Evolutionary conservation across 495 filamentous ascomycete genomes (phyloP), one percentile per base, ranked within the genome.

Genomic region (Podospora pseudocomata): DNA sequence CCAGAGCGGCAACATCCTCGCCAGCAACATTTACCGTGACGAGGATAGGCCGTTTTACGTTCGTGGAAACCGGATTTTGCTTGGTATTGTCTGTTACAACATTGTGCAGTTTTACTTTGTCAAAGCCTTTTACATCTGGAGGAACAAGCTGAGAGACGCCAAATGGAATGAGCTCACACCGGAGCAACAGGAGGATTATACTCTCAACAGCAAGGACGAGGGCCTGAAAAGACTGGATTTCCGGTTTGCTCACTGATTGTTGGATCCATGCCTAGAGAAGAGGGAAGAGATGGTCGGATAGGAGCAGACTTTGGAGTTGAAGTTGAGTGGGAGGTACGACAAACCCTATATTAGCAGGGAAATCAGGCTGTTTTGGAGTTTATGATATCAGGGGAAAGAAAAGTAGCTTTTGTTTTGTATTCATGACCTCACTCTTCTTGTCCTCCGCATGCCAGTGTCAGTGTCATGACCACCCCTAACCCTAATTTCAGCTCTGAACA

Each of bases 41-140:
- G 83, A 85, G 56, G 86, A 88, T 70, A 77, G 80, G 65, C 86
- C 86, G 1, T 73, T 84, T 34, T 87, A 88, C 68, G 70, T 70
- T 1, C 76, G 81, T 23, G 86, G 86, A 2, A 88, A 88, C 71
- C 78, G 74, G 11, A 73, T 80, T 30, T 71, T 88, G 13, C 67
- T 87, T 0, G 79, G 70, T 0, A 80, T 87, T 30, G 77, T 74
- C 26, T 73, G 78, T n/a, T 73, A 84, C 53, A 82, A 80, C 30
- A 74, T 80, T 30, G 66, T 70, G 6, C 34, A 76, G 60, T 80
- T 81, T 58, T 69, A 75, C 26, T 54, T 76, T 19, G 72, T 76
- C 2, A 82, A 81, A 70, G 65, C 44, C n/a, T 83, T 81, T 58
- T 82, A 82, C 67, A 59, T 81, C 49, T 77, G 71, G 68, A 69